Conservation (phyloP, 1,284 basidiomycete species). For the Tilletia walkeri region DNA sequence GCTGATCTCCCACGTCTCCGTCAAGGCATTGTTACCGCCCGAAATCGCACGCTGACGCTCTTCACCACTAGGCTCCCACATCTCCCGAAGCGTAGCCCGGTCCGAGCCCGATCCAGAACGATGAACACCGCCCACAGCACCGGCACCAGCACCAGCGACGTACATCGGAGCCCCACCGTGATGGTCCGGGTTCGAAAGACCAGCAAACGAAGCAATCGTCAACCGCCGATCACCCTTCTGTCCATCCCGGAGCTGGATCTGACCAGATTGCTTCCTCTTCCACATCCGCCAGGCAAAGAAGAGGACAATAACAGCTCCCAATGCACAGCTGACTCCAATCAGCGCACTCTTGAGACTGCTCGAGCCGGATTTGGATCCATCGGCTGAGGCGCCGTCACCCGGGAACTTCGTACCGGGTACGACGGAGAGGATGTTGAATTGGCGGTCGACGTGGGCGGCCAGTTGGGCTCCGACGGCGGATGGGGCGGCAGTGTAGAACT, state of each 20-base stretch:
- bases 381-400: neutral
- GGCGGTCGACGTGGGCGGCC: conserved; percentile 42
- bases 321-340: conserved; percentile 39
- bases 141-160: conserved; percentile 2
- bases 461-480: conserved; percentile 40
- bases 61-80: conserved; percentile 36
- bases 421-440: conserved; percentile 38
- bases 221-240: neutral
- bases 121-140: conserved; percentile 31
- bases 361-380: conserved; percentile 19
- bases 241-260: conserved; percentile 22
- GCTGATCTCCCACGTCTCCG: conserved; percentile 26
- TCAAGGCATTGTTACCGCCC: conserved; percentile 18
- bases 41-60: conserved; percentile 30
- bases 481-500: conserved; percentile 39
- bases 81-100: conserved; percentile 32
- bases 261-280: conserved; percentile 26
- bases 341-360: conserved; percentile 33
- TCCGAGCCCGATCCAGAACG: conserved; percentile 12
- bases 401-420: conserved; percentile 15
- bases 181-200: conserved; percentile 19
- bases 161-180: neutral
- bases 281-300: conserved; percentile 33
- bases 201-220: conserved; percentile 25
- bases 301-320: conserved; percentile 33